Percentiles rank a stretch among this genome's conserved stretches.
These are phyloP conservation scores for Lycium ferocissimum DNA, from an alignment of 257 asterid genomes.

Conservation along the genomic window DNA sequence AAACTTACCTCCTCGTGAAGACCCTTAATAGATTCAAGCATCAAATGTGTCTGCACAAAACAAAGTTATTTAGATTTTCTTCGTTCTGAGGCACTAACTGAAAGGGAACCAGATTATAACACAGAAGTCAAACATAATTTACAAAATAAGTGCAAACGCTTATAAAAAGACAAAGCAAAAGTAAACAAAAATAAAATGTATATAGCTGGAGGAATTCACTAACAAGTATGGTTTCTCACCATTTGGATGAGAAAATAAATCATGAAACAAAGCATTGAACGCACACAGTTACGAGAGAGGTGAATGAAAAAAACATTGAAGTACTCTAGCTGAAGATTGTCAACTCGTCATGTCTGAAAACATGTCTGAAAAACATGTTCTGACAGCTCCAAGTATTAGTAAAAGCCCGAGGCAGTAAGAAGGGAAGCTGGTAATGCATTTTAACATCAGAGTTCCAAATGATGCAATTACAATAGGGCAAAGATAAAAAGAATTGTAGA, in stretches of 20 bases:
- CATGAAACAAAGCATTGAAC: no score
- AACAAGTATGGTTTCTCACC: no score
- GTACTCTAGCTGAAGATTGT: no score
- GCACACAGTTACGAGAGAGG: no score
- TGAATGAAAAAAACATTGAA: no score
- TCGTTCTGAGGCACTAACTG: not conserved
- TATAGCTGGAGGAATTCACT: no score
- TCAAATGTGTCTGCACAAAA: constrained; percentile 16
- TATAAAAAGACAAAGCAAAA: not conserved
- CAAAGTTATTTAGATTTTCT: not conserved
- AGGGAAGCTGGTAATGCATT: not conserved
- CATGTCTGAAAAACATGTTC: no score
- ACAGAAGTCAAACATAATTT: not conserved
- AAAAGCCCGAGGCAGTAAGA: not conserved
- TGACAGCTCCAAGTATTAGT: no score
- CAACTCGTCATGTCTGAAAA: no score
- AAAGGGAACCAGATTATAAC: not conserved
- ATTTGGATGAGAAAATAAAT: no score
- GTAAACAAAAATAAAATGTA: not conserved
- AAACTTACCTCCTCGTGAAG: not conserved
- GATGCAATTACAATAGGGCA: not conserved
- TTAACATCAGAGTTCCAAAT: not conserved
- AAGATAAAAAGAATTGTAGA: not conserved
- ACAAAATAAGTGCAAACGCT: not conserved
- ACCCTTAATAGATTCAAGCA: not conserved